phyloP scores from a whole-genome alignment of 352 stramenopile genomes.

The Phytophthora multivora region DNA sequence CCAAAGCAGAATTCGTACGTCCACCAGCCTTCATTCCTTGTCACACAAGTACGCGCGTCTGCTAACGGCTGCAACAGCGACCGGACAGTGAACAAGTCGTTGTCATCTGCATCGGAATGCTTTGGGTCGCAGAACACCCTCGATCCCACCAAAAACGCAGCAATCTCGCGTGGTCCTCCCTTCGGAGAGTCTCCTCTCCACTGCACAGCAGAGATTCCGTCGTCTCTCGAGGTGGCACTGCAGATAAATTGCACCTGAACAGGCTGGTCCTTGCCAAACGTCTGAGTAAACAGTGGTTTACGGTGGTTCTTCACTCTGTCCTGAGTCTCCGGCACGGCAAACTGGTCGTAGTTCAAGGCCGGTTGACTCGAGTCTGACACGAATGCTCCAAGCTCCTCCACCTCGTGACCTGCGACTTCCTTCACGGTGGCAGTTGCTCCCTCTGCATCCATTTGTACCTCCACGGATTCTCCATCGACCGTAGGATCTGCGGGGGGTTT shows the following conservation, averaged over 20 bases:
- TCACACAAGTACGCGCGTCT: slow-evolving; percentile 64
- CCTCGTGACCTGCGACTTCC: slow-evolving; percentile 23
- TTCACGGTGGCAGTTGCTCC: slow-evolving; percentile 1
- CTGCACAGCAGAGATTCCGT: slow-evolving; percentile 49
- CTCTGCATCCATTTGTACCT: slow-evolving; percentile 28
- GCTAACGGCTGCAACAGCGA: slow-evolving; percentile 60
- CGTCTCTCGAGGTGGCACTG: slow-evolving; percentile 45
- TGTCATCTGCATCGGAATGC: slow-evolving; percentile 50
- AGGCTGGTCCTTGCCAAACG: slow-evolving; percentile 33
- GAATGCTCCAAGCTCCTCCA: slow-evolving; percentile 49
- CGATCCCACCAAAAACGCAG: slow-evolving; percentile 67
- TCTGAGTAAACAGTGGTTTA: slow-evolving; percentile 73
- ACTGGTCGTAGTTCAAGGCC: slow-evolving; percentile 49
- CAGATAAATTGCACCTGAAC: slow-evolving; percentile 81
- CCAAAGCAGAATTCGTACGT: slow-evolving; percentile 88
- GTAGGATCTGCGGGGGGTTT: background rate
- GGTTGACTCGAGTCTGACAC: slow-evolving; percentile 34
- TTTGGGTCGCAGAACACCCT: slow-evolving; percentile 70
- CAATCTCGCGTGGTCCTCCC: slow-evolving; percentile 16
- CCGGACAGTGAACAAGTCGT: slow-evolving; percentile 53
- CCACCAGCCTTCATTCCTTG: slow-evolving; percentile 84
- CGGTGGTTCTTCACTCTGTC: slow-evolving; percentile 41
- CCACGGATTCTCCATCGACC: slow-evolving; percentile 4
- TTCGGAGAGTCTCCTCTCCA: slow-evolving; percentile 29
- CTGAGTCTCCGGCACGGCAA: slow-evolving; percentile 49